Conservation (phyloP, 2,329 filamentous ascomycete genomes). For the Diaporthe eres region DNA sequence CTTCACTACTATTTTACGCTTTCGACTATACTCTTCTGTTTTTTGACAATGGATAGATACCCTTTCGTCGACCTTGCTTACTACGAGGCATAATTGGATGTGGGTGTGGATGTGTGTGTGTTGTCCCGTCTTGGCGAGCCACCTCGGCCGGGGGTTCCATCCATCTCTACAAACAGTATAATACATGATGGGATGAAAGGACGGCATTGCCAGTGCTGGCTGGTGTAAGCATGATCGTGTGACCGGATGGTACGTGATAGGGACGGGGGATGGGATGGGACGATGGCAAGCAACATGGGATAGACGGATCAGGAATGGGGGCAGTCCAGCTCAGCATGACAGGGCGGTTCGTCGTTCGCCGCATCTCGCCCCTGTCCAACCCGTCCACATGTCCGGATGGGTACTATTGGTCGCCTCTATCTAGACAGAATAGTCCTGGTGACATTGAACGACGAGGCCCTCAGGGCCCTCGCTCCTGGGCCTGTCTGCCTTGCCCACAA, state of each 20-base stretch:
- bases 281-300: conserved; percentile 11
- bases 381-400: not conserved
- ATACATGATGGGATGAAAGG: not conserved
- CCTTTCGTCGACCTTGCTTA: conserved; percentile 23
- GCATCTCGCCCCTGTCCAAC: not conserved
- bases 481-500: not conserved
- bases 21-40: conserved; percentile 9
- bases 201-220: not conserved
- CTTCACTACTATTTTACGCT: conserved; percentile 9
- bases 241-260: conserved; percentile 6
- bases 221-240: not conserved
- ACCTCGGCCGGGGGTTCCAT: not conserved
- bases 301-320: not conserved
- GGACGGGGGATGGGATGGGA: not conserved
- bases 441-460: conserved; percentile 1
- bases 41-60: conserved; percentile 32
- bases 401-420: conserved; percentile 1
- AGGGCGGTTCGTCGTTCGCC: not conserved
- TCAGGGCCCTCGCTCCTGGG: not conserved
- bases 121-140: not conserved
- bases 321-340: conserved; percentile 3
- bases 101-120: not conserved
- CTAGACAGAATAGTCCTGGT: not conserved
- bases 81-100: not conserved
- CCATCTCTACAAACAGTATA: not conserved